These are phyloP conservation scores for Pecoramyces ruminantium DNA, from an alignment of 192 early-diverging fungal species.

Conservation along the genomic window DNA sequence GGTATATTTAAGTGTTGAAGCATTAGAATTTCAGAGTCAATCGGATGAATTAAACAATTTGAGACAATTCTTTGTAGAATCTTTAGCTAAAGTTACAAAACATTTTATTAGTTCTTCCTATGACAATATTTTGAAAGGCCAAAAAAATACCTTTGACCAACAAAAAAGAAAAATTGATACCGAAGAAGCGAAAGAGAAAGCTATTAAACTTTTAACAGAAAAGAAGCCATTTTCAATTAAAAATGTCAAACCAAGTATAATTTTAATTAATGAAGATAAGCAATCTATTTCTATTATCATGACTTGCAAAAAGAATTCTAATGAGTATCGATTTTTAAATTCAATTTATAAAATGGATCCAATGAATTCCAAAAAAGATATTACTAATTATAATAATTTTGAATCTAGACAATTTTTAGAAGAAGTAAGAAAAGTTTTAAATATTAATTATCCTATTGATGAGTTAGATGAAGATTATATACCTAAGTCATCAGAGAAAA, in stretches of 20 bases:
- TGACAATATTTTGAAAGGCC: not conserved
- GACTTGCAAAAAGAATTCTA: not conserved
- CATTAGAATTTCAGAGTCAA: not conserved
- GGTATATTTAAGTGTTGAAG: not conserved
- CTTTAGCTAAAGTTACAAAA: not conserved
- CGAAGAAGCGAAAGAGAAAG: not conserved
- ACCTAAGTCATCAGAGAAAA: not conserved
- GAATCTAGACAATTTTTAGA: not conserved
- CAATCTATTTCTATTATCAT: not conserved
- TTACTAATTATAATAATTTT: not conserved
- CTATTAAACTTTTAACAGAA: not conserved
- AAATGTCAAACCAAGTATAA: not conserved
- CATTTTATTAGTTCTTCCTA: not conserved
- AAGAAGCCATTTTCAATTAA: not conserved
- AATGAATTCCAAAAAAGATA: not conserved
- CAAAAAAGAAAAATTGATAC: not conserved
- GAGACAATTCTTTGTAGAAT: not conserved
- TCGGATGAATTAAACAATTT: not conserved
- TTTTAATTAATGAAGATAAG: not conserved
- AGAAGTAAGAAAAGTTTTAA: not conserved
- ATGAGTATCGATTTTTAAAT: not conserved
- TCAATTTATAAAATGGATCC: not conserved
- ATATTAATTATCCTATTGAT: not conserved
- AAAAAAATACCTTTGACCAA: not conserved
- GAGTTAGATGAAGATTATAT: not conserved